These are phyloP conservation scores for Coniochaeta sp. DNA, from an alignment of 2,329 filamentous ascomycete genomes.

Conservation along the genomic window DNA sequence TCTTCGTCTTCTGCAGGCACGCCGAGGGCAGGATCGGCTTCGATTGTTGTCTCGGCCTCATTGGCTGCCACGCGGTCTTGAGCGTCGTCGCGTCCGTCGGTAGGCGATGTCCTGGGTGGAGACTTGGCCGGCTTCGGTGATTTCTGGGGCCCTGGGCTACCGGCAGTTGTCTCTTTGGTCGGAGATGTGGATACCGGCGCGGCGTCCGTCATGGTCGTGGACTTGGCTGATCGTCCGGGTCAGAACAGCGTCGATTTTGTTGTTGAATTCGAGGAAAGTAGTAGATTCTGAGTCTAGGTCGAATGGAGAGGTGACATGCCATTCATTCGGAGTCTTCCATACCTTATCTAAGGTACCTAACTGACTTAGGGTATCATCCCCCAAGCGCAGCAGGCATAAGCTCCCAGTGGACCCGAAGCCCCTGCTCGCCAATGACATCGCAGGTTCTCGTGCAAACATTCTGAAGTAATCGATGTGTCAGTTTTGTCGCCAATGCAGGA, in stretches of 20 bases:
- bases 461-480: too few species aligned
- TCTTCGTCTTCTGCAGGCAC: background rate
- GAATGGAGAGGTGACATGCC: too few species aligned
- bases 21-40: background rate
- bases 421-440: too few species aligned
- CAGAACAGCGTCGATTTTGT: background rate
- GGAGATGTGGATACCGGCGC: background rate
- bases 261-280: too few species aligned
- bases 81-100: background rate
- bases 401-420: too few species aligned
- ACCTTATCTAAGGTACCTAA: too few species aligned
- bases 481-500: slow-evolving; percentile 7
- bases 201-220: background rate
- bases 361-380: too few species aligned
- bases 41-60: background rate
- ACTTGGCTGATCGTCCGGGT: background rate
- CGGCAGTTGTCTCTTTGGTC: background rate
- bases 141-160: background rate
- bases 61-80: background rate
- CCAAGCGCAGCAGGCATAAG: too few species aligned
- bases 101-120: background rate
- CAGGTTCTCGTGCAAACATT: too few species aligned
- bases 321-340: too few species aligned
- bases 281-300: too few species aligned
- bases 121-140: background rate